Evolutionary conservation across 805 yeast species (phyloP), one percentile per base, ranked within the genome.

Genomic region (Saturnispora hagleri): DNA sequence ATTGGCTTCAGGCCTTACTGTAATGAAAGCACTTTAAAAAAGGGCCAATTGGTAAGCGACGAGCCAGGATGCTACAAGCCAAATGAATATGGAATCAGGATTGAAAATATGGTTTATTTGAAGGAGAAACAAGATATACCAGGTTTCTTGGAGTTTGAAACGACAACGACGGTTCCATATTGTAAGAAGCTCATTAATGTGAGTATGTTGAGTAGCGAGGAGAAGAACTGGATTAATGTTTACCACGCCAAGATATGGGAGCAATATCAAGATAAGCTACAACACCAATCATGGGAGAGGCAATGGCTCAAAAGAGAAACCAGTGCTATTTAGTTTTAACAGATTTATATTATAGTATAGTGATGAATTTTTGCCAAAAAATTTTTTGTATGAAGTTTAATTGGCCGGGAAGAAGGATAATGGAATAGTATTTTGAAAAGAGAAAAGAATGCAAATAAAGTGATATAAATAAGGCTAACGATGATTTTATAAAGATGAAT

Each of bases 61-160:
- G 86, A 80, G 60, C 86, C 86, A 8, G 86, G 86, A 0, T 80
- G 69, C 62, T 80, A 80, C 60, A 75, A 79, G 59, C 79, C 76
- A 40, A 82, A 78, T 9, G 76, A 75, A 48, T 80, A 77, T 57
- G 86, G 86, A 42, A 76, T 80, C 46, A 69, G 86, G 59, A 73
- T 80, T 53, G 75, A 72, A 48, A 69, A 74, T 58, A 77, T 78
- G 61, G 71, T 79, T 72, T 72, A 61, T 52, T 74, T 75, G 41
- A 72, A 71, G 55, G 75, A 71, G 9, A 64, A 60, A 50, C 28
- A 28, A 6, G 53, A 59, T n/a, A 69, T 68, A 42, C 77, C 74
- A 22, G 72, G 68, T 53, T 79, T 75, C 57, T 69, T 68, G 42
- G 73, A 75, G 59, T 79, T 80, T 64, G 80, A 76, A 46, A 78